Base-by-base conservation (phyloP, 2,329 filamentous ascomycete species). In the Ophiostoma pallidulum region DNA sequence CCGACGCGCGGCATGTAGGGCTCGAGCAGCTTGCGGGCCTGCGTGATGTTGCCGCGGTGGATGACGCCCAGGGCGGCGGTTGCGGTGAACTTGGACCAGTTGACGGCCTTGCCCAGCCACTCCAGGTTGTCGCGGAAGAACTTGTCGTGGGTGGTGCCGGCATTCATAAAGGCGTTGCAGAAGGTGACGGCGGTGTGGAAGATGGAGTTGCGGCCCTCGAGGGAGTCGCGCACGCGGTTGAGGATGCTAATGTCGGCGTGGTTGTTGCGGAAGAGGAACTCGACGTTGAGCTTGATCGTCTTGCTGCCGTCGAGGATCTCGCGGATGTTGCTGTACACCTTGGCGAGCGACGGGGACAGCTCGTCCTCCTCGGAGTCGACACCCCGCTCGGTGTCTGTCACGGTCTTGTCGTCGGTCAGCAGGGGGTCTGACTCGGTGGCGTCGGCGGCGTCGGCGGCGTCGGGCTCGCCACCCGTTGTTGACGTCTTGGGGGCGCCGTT, bases 1-100 rank as follows among this genome's bases (percentile, higher is more conserved):
- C 78, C 80, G 53, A 81, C 77, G 53, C 86, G 82, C 13, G 92
- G 92, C 8, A 98, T 80, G 61, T 98, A 98, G 3, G 92, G 92
- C 60, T 95, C 89, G 13, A 98, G 75, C 2, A 98, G 77, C 69
- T 95, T 95, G 60, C 89, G 82, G 1, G 90, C 92, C 60, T 98
- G 91, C 20, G 84, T 86, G 50, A 98, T 74, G 65, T 98, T 98
- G 48, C 92, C 92, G 39, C 89, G 84, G 66, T 98, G 92, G 53
- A 98, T 96, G 44, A 97, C 92, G 64, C 92, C 92, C 6, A 98
- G 73, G 8, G 92, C 92, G 48, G 92, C 92, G 4, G 92, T 98
- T 13, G 92, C 92, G 1, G 92, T 96, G 64, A 98, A 98, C 64
- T 98, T 98, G 52, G 90, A 96, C 92, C 92, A 98, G 70, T 98